Evolutionary conservation across 768 basidiomycete genomes (phyloP).

Genomic region (Suillus ampliporus): DNA sequence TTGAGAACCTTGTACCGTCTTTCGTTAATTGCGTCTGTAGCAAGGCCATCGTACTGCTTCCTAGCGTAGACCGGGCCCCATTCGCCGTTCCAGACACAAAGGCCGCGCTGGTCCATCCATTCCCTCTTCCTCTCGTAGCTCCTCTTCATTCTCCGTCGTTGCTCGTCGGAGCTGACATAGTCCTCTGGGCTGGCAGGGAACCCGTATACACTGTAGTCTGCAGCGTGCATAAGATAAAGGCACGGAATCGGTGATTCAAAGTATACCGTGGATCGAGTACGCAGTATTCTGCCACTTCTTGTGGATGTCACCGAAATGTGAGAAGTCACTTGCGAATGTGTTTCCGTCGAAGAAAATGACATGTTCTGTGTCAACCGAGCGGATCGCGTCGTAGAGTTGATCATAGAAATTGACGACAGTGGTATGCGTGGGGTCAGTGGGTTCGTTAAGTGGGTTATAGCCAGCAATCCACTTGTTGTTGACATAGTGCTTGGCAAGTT

Average conservation of each 20-base stretch:
- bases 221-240: not conserved
- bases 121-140: constrained; percentile 77
- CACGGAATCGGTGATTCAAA: not conserved
- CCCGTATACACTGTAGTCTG: constrained; percentile 54
- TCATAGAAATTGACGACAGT: constrained; percentile 72
- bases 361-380: constrained; percentile 70
- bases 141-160: constrained; percentile 53
- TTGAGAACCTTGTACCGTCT: constrained; percentile 67
- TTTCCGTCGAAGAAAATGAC: constrained; percentile 84
- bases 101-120: constrained; percentile 72
- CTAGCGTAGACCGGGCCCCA: constrained; percentile 85
- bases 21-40: constrained; percentile 70
- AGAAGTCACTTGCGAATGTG: constrained; percentile 83
- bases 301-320: constrained; percentile 68
- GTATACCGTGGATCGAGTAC: constrained; percentile 74
- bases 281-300: constrained; percentile 72
- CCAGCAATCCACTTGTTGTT: constrained; percentile 85
- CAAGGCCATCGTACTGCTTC: constrained; percentile 59
- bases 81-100: constrained; percentile 83
- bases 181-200: constrained; percentile 65
- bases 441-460: constrained; percentile 88
- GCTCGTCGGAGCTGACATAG: constrained; percentile 59
- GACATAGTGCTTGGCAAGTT: constrained; percentile 77
- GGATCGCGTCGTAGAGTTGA: constrained; percentile 71
- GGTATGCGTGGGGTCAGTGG: constrained; percentile 68